phyloP scores from a whole-genome alignment of 306 rosid genomes.

The Dryas alaskensis region DNA sequence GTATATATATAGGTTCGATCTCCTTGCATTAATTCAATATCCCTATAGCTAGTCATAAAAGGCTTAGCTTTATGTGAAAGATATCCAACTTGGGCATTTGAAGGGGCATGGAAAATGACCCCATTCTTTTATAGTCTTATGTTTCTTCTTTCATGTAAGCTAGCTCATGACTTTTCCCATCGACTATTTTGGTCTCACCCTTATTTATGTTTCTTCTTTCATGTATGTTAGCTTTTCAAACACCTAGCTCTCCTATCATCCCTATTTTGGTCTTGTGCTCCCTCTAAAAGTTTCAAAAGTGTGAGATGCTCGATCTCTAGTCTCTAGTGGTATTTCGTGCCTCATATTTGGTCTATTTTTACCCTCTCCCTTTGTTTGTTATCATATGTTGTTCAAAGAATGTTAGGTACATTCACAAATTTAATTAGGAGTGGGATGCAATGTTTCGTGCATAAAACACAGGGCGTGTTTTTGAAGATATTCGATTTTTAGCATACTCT shows the following conservation, averaged over 20 bases:
- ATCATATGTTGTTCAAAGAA: no score
- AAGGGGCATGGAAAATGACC: conserved; percentile 9
- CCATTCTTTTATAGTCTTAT: background rate
- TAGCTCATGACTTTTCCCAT: background rate
- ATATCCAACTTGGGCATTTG: background rate
- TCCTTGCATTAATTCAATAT: background rate
- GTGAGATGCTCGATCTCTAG: background rate
- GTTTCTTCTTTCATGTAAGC: conserved; percentile 5
- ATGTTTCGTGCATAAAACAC: background rate
- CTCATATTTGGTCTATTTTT: background rate
- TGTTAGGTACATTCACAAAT: no score
- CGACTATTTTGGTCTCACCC: background rate
- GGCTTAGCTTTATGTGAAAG: background rate
- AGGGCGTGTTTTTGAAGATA: no score
- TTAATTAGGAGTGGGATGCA: no score
- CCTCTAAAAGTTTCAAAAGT: background rate
- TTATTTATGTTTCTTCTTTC: background rate
- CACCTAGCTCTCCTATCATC: background rate
- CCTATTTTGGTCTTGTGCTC: background rate
- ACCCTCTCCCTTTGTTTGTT: background rate
- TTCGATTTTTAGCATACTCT: no score
- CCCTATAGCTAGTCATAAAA: background rate
- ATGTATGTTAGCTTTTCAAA: background rate
- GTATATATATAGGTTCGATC: background rate
- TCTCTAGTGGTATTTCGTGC: background rate